Evolutionary conservation across 768 basidiomycete species (phyloP).

Genomic region (Auriscalpium vulgare): DNA sequence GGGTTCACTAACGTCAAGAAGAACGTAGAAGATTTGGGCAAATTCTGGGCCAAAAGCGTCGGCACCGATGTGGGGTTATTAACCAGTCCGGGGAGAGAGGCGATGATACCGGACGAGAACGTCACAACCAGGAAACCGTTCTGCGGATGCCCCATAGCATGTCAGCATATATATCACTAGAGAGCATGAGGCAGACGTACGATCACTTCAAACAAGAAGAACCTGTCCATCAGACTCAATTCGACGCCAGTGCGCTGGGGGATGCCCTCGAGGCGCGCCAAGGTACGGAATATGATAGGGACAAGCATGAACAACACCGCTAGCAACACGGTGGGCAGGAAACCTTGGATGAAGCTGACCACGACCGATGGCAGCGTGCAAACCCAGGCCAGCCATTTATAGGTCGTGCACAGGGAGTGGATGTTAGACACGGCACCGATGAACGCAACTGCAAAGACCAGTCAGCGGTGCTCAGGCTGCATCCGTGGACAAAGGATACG

Average conservation of each 20-base stretch:
- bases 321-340: slow-evolving; percentile 79
- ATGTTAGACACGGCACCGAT: slow-evolving; percentile 86
- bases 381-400: slow-evolving; percentile 77
- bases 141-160: slow-evolving; percentile 32
- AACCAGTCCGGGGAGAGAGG: slow-evolving; percentile 54
- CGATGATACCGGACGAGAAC: slow-evolving; percentile 73
- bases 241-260: slow-evolving; percentile 80
- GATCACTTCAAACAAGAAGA: slow-evolving; percentile 86
- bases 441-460: slow-evolving; percentile 29
- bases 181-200: slow-evolving; percentile 35
- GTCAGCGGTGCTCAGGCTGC: neutral
- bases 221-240: slow-evolving; percentile 86
- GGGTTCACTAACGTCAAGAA: slow-evolving; percentile 66
- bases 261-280: slow-evolving; percentile 85
- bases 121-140: slow-evolving; percentile 93
- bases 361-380: slow-evolving; percentile 57
- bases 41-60: slow-evolving; percentile 59
- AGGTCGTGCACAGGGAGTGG: slow-evolving; percentile 51
- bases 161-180: neutral
- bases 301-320: slow-evolving; percentile 90
- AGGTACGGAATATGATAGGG: slow-evolving; percentile 70
- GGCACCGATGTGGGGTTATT: slow-evolving; percentile 67
- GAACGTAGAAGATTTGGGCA: slow-evolving; percentile 83
- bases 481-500: slow-evolving; percentile 9
- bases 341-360: slow-evolving; percentile 82